These are phyloP conservation scores for Rhizodiscina lignyota DNA, from an alignment of 495 filamentous ascomycete species.

Conservation along the genomic window DNA sequence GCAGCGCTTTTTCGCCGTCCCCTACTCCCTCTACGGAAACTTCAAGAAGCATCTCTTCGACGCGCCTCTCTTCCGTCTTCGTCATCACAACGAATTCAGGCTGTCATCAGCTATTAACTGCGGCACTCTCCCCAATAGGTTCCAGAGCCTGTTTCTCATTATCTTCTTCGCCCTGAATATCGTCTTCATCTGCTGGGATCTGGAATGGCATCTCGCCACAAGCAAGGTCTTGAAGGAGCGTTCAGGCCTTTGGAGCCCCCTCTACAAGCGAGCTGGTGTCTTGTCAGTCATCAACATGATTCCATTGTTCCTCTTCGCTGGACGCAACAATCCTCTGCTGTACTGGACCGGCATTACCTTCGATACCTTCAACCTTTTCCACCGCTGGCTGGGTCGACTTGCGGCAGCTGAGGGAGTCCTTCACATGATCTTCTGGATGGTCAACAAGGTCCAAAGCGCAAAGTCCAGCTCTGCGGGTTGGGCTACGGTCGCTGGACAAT, in stretches of 20 bases:
- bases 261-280: constrained; percentile 60
- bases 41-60: constrained; percentile 70
- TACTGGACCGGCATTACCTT: constrained; percentile 69
- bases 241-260: too few relatives aligned
- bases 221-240: constrained; percentile 34
- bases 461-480: too few relatives aligned
- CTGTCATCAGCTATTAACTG: constrained; percentile 61
- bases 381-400: constrained; percentile 88
- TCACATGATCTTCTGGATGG: constrained; percentile 55
- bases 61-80: constrained; percentile 63
- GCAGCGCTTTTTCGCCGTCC: constrained; percentile 26
- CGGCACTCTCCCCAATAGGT: constrained; percentile 69
- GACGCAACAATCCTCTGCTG: constrained; percentile 56
- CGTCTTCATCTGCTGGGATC: constrained; percentile 39
- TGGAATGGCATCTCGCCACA: constrained; percentile 35
- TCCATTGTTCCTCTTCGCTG: constrained; percentile 49
- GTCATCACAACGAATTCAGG: constrained; percentile 76
- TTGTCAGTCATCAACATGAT: constrained; percentile 69
- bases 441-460: constrained; percentile 46
- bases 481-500: constrained; percentile 25
- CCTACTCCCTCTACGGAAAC: constrained; percentile 18
- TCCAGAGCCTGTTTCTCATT: constrained; percentile 57
- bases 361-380: constrained; percentile 89
- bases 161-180: constrained; percentile 48
- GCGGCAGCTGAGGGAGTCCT: constrained; percentile 59